Base-by-base conservation (phyloP, 1,284 basidiomycete species). In the Pulchroboletus neoregius region DNA sequence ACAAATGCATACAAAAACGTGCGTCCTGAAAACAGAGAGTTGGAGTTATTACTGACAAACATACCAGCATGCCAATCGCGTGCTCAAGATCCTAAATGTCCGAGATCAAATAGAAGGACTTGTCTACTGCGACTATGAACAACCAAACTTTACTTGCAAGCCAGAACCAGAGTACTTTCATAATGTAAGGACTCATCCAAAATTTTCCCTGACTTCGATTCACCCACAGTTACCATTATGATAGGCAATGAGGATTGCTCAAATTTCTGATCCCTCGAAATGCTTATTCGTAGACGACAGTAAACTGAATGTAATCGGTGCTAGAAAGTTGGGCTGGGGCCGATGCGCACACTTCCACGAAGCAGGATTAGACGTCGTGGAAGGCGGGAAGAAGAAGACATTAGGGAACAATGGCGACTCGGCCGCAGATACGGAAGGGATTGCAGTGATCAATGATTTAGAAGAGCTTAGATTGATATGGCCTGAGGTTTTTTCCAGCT, bases 1-100 rank as follows among this genome's bases (percentile, higher is more conserved):
- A 92, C 89, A 3, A 92, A 91, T 59, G 88, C 88, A 6, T 90
- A 89, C 60, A 72, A 74, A 45, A 71, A 77, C n/a, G 88, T 89
- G 58, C 43, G 79, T 63, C 12, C n/a, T n/a, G 11, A 11, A 34
- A 32, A n/a, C 20, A 34, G n/a, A 20, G 26, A n/a, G 16, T 18
- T 31, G 7, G 18, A 24, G 34, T 31, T 28, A 23, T 12, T 46
- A 47, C 44, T 54, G 13, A 60, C 28, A 23, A 45, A 39, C 16
- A 39, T 13, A 30, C 27, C 50, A 92, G 85, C 91, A 94, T 63
- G 91, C 92, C 5, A 71, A 79, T 54, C 79, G 92, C 23, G 91
- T 93, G 1, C 74, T 94, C 39, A 71, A 73, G 9, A 87, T 94
- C 27, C 72, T 94, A 31, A 72, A 80, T 39, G 67, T 94, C 11